These are phyloP conservation scores for Peniophora sp. DNA, from an alignment of 1,284 basidiomycete genomes.

Conservation along the genomic window DNA sequence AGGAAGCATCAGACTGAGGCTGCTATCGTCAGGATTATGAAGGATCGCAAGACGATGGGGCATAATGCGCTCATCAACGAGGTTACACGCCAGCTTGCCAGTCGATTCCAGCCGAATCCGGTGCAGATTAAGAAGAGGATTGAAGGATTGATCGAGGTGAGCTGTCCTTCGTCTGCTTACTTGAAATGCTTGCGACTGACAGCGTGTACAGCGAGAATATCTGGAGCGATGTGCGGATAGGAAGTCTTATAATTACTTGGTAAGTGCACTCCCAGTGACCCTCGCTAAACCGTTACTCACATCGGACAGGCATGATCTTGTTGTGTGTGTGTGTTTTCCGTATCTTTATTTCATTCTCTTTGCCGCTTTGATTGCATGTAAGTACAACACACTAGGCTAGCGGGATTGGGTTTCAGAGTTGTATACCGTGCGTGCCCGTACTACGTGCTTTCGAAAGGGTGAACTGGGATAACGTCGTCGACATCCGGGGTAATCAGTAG, in stretches of 20 bases:
- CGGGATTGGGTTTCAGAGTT: too few species aligned
- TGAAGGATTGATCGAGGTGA: conserved; percentile 88
- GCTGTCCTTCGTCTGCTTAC: conserved; percentile 11
- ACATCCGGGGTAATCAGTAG: too few species aligned
- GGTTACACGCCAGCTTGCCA: conserved; percentile 79
- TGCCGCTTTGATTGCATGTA: too few species aligned
- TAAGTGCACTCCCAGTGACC: conserved; percentile 12
- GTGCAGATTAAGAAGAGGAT: conserved; percentile 90
- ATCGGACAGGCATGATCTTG: not conserved
- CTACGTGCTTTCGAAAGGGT: too few species aligned
- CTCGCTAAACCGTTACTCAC: not conserved
- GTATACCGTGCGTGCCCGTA: too few species aligned
- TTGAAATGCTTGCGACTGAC: conserved; percentile 3
- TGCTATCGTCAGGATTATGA: conserved; percentile 97
- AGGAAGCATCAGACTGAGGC: conserved; percentile 88
- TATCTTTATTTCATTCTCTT: not conserved
- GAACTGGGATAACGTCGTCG: too few species aligned
- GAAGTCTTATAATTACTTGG: conserved; percentile 78
- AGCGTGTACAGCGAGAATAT: conserved; percentile 58
- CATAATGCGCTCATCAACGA: conserved; percentile 92
- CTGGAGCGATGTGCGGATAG: conserved; percentile 73
- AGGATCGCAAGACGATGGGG: conserved; percentile 84
- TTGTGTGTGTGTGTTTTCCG: not conserved
- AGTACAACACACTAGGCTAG: too few species aligned
- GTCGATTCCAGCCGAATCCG: conserved; percentile 84